Evolutionary conservation across 1,139 yeast species (phyloP).

Genomic region (Blastobotrys indianensis): DNA sequence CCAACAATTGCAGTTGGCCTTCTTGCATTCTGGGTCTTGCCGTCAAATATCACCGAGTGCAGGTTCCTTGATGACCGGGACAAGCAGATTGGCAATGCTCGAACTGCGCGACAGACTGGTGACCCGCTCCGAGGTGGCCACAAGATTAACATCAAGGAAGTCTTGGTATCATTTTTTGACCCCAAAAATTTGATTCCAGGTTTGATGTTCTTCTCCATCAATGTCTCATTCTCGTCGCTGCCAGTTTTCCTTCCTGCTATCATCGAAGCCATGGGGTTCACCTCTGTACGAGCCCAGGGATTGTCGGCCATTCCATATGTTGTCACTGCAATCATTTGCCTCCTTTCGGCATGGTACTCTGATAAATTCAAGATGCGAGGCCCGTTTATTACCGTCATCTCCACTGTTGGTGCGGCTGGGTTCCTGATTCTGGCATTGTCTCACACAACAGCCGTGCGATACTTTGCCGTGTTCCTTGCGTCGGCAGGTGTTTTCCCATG

Average conservation of each 20-base stretch:
- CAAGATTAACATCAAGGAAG: conserved; percentile 19
- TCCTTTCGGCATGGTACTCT: conserved; percentile 21
- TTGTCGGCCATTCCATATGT: conserved; percentile 29
- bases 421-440: conserved; percentile 28
- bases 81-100: conserved; percentile 25
- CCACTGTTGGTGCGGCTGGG: conserved; percentile 28
- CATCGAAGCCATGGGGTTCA: conserved; percentile 27
- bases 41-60: conserved; percentile 42
- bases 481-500: conserved; percentile 32
- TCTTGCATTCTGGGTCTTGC: conserved; percentile 26
- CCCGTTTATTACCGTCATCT: conserved; percentile 22
- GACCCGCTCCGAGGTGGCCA: conserved; percentile 16
- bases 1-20: conserved; percentile 34
- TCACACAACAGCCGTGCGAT: conserved; percentile 24
- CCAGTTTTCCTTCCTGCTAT: conserved; percentile 29
- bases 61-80: conserved; percentile 25
- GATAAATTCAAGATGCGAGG: conserved; percentile 27
- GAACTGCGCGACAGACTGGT: conserved; percentile 26
- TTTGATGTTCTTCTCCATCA: conserved; percentile 28
- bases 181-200: conserved; percentile 22
- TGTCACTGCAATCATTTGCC: conserved; percentile 21
- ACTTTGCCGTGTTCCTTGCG: conserved; percentile 31
- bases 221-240: conserved; percentile 28
- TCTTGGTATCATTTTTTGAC: conserved; percentile 19
- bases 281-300: conserved; percentile 26